Percentiles rank a stretch among this genome's conserved stretches.
These are phyloP conservation scores for Hyparrhenia diplandra DNA, from an alignment of 176 grass and related monocot genomes.

Conservation along the genomic window DNA sequence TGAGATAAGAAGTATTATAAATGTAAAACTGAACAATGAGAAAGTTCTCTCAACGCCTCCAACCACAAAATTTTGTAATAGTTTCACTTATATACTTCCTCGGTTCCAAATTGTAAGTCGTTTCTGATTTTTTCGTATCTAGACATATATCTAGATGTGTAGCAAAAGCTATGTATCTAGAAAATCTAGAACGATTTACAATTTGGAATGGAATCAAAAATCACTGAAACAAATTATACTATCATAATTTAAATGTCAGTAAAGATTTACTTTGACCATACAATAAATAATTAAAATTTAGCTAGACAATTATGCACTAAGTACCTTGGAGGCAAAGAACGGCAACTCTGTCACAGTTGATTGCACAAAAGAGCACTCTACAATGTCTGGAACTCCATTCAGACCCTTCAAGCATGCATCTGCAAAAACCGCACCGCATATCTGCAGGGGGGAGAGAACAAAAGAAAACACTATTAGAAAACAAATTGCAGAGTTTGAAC, in stretches of 20 bases:
- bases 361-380: slow-evolving; percentile 95
- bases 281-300: background rate
- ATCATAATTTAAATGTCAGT: background rate
- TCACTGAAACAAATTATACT: background rate
- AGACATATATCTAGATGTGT: no score
- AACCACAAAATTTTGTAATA: background rate
- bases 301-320: background rate
- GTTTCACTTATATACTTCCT: no score
- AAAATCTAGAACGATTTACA: no score
- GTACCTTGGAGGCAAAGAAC: slow-evolving; percentile 97
- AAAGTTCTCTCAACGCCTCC: background rate
- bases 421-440: slow-evolving; percentile 95
- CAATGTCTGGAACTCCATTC: slow-evolving; percentile 76
- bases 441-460: slow-evolving; percentile 18
- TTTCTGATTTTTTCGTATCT: no score
- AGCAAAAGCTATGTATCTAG: no score
- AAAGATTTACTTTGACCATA: background rate
- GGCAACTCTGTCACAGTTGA: slow-evolving; percentile 84
- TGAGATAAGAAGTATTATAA: background rate
- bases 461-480: background rate
- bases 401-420: slow-evolving; percentile 99
- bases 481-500: background rate
- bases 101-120: no score
- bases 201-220: no score
- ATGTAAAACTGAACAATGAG: background rate